phyloP scores from a whole-genome alignment of 306 rosid species.

The Glycine latifolia region DNA sequence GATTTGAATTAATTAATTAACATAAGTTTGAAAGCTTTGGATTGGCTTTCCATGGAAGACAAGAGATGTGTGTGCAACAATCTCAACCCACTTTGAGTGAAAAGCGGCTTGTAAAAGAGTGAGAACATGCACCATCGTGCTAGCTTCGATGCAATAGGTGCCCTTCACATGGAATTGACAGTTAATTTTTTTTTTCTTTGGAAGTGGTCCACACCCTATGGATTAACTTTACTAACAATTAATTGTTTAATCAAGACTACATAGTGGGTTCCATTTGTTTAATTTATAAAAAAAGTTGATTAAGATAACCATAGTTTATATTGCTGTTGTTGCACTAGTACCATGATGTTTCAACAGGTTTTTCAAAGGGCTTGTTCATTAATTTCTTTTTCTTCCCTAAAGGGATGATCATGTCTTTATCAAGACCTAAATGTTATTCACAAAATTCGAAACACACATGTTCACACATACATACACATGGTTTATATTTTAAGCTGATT shows the following conservation, averaged over 20 bases:
- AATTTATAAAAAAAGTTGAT: slow-evolving; percentile 45
- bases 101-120: slow-evolving; percentile 71
- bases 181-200: neutral
- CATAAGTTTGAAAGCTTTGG: slow-evolving; percentile 51
- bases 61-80: slow-evolving; percentile 69
- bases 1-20: slow-evolving; percentile 54
- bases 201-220: slow-evolving; percentile 68
- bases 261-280: slow-evolving; percentile 68
- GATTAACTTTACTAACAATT: slow-evolving; percentile 60
- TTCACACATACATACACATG: neutral
- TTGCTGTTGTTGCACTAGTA: slow-evolving; percentile 43
- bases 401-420: slow-evolving; percentile 65
- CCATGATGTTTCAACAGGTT: slow-evolving; percentile 36
- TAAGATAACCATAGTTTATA: slow-evolving; percentile 61
- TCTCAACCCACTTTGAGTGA: slow-evolving; percentile 71
- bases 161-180: slow-evolving; percentile 74
- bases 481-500: neutral
- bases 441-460: slow-evolving; percentile 45
- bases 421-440: slow-evolving; percentile 51
- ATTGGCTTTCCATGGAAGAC: slow-evolving; percentile 75
- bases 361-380: slow-evolving; percentile 37
- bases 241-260: slow-evolving; percentile 52
- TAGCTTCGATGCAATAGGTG: slow-evolving; percentile 73
- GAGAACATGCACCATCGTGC: slow-evolving; percentile 85
- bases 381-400: slow-evolving; percentile 48